Base-by-base conservation (phyloP, 2,329 filamentous ascomycete species). In the Hypoxylon sp. region DNA sequence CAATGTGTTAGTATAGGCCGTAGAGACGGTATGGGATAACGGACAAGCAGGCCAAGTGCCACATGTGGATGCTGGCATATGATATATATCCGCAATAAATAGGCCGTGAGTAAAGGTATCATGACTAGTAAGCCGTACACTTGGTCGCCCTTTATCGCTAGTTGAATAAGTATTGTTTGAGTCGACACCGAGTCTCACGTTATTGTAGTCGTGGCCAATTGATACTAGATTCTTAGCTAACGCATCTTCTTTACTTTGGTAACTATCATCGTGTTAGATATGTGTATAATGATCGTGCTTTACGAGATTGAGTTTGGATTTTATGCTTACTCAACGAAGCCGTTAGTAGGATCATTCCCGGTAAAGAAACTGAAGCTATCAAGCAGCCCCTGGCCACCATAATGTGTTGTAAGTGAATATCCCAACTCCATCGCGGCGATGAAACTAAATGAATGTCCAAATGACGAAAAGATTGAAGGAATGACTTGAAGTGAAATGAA, bases 1-100 rank as follows among this genome's bases (percentile, higher is more conserved):
- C n/a, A 45, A 7, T 5, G 2, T 8, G 56, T 75, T 50, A 75
- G 73, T 50, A 41, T 23, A 2, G 29, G 6, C 16, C 21, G 5
- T 21, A 54, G 8, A 43, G 45, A 60, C 21, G 4, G 34, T 4
- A 21, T 12, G 2, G 19, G 12, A 14, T 34, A 16, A 78, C 80
- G 76, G 80, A 88, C 85, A 92, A 77, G 90, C 88, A 57, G 91
- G 91, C 91, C 91, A 93, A 21, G 87, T 84, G 21, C 91, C 91
- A 70, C 91, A 94, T 53, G 87, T 81, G 1, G 88, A 88, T 1
- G 83, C 84, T 2, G 91, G 90, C 90, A 94, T 93, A 71, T 94
- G 91, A 16, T 83, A 82, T 54, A 93, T 85, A 75, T 94, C 91
- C 21, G 90, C 82, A 52, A 94, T 88, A 71, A 93, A 88, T 8